Percentiles rank a stretch among this genome's conserved stretches.
Evolutionary conservation across 1,284 basidiomycete species (phyloP).

Genomic region (Heterobasidion irregulare): DNA sequence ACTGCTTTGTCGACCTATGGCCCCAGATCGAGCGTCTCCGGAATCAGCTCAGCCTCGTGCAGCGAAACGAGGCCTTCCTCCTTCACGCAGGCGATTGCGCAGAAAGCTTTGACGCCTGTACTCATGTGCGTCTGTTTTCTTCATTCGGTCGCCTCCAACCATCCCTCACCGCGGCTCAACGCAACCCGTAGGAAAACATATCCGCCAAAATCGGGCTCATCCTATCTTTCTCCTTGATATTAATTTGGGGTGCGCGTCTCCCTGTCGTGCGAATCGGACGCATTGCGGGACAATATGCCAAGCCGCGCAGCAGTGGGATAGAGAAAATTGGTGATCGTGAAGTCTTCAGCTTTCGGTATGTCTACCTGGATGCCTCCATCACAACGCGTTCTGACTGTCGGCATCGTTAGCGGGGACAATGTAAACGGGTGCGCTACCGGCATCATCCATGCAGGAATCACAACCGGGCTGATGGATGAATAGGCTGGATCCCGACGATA

Average conservation of each 20-base stretch:
- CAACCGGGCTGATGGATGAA: background rate
- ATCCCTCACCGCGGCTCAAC: background rate
- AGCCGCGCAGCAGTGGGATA: constrained; percentile 83
- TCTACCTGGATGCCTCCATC: background rate
- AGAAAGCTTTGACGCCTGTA: constrained; percentile 89
- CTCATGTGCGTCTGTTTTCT: constrained; percentile 46
- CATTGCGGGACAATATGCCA: constrained; percentile 95
- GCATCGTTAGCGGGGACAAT: constrained; percentile 78
- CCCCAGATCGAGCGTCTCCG: constrained; percentile 80
- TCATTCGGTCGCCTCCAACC: background rate
- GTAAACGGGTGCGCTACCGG: constrained; percentile 68
- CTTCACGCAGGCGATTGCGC: constrained; percentile 97
- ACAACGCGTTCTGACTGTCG: background rate
- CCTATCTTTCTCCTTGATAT: constrained; percentile 90
- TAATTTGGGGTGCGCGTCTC: constrained; percentile 87
- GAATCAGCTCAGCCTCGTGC: constrained; percentile 72
- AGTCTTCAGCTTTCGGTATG: constrained; percentile 75
- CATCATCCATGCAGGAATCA: background rate
- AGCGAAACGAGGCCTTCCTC: constrained; percentile 86
- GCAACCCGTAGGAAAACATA: constrained; percentile 68
- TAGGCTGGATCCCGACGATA: constrained; percentile 66
- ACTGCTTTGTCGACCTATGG: background rate
- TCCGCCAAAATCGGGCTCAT: constrained; percentile 92
- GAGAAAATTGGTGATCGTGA: constrained; percentile 70
- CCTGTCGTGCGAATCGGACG: constrained; percentile 87